A percentile compares a stretch with the other conserved stretches of the same genome.
Evolutionary conservation across 2,329 filamentous ascomycete genomes (phyloP).

Genomic region (Nothophaeocryptopus gaeumannii): DNA sequence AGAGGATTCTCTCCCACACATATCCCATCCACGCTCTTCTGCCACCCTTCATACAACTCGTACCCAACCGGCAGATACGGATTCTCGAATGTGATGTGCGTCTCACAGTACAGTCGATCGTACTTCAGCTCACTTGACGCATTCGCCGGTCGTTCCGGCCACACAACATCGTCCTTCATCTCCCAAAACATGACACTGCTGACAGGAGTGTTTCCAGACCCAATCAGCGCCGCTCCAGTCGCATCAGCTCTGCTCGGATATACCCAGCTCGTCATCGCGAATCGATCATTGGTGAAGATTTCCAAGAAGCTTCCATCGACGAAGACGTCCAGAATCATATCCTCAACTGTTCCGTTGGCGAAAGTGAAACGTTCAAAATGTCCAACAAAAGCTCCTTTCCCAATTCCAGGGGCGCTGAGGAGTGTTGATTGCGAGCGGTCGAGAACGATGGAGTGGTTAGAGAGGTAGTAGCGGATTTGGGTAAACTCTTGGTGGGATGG

Average conservation of each 20-base stretch:
- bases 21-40: no score
- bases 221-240: constrained; percentile 1
- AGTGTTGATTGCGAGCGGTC: constrained; percentile 41
- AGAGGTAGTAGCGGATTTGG: constrained; percentile 41
- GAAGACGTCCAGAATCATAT: constrained; percentile 42
- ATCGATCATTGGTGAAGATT: constrained; percentile 42
- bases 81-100: constrained; percentile 23
- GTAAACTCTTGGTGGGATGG: constrained; percentile 42
- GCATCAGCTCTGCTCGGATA: constrained; percentile 35
- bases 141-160: constrained; percentile 6
- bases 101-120: constrained; percentile 11
- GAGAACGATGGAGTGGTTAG: constrained; percentile 42
- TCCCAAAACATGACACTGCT: constrained; percentile 7
- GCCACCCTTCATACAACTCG: constrained; percentile 3
- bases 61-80: constrained; percentile 1
- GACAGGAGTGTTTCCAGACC: neutral
- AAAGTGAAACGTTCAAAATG: constrained; percentile 44
- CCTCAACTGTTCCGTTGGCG: constrained; percentile 28
- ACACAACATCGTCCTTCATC: constrained; percentile 2
- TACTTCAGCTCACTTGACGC: constrained; percentile 14
- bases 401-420: constrained; percentile 35
- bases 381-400: constrained; percentile 40
- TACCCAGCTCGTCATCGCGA: constrained; percentile 39
- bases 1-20: no score
- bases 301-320: constrained; percentile 46